Conservation (phyloP, 768 basidiomycete genomes). For the Flagelloscypha sp. region DNA sequence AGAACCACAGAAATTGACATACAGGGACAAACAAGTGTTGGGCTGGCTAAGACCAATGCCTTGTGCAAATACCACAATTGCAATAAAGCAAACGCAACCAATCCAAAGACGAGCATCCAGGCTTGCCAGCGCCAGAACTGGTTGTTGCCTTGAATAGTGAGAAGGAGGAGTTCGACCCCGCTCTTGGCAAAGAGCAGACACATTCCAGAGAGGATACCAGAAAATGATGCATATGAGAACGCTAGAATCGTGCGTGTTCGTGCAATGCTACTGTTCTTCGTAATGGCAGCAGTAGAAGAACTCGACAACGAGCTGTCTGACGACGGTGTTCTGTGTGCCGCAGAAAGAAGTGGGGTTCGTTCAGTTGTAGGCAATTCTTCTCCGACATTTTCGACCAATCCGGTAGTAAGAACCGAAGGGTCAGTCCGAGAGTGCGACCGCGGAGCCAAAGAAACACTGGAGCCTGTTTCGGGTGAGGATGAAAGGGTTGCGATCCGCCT, state of each 20-base stretch:
- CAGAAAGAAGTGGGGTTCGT: constrained; percentile 48
- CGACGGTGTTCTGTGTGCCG: constrained; percentile 25
- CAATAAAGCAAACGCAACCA: constrained; percentile 66
- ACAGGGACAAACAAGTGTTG: constrained; percentile 82
- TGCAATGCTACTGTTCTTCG: constrained; percentile 17
- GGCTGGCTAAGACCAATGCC: constrained; percentile 71
- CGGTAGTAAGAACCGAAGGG: constrained; percentile 31
- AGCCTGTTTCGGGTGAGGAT: constrained; percentile 23
- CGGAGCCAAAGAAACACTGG: constrained; percentile 28
- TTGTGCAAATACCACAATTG: constrained; percentile 85
- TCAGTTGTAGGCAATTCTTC: constrained; percentile 34
- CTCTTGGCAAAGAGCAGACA: constrained; percentile 91
- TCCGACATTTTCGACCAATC: constrained; percentile 21
- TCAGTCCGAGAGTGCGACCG: too few relatives aligned
- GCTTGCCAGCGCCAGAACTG: constrained; percentile 81
- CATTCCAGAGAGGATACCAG: constrained; percentile 86
- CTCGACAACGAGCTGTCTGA: constrained; percentile 22
- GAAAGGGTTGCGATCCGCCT: constrained; percentile 22
- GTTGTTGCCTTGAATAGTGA: constrained; percentile 67
- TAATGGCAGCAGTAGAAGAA: constrained; percentile 16
- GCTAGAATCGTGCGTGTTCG: constrained; percentile 60
- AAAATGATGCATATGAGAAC: constrained; percentile 79
- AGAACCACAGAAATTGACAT: constrained; percentile 22
- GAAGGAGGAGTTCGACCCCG: constrained; percentile 78
- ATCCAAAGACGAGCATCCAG: constrained; percentile 69